Evolutionary conservation across 768 basidiomycete species (phyloP).

Genomic region (Lactarius pseudohatsudake): DNA sequence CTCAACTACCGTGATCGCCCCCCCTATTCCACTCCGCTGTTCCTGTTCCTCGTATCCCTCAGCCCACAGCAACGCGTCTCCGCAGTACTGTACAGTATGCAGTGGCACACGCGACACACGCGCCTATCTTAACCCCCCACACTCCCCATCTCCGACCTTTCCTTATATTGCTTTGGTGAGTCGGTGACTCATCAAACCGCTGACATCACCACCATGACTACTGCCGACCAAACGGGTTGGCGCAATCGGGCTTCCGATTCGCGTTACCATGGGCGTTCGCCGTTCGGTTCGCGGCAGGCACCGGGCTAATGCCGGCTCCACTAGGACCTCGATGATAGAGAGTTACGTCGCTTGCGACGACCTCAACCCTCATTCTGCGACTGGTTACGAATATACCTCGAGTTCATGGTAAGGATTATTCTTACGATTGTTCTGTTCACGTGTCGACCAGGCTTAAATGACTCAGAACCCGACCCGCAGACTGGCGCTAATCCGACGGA

Average conservation of each 20-base stretch:
- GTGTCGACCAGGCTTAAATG: no score
- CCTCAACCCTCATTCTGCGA: no score
- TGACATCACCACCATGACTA: not conserved
- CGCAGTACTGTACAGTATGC: not conserved
- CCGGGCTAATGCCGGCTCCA: no score
- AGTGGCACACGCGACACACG: not conserved
- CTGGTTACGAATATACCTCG: no score
- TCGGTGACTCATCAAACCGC: not conserved
- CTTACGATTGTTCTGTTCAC: no score
- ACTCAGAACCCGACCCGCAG: no score
- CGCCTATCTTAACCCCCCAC: not conserved
- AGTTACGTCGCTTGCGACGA: no score
- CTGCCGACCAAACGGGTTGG: not conserved
- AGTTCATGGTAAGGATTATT: no score
- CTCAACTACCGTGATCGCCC: not conserved
- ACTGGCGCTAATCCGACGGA: no score
- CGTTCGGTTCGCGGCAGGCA: no score
- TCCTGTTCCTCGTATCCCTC: conserved; percentile 3
- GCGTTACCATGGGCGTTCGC: not conserved
- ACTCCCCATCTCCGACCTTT: not conserved
- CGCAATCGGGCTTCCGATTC: not conserved
- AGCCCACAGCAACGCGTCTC: not conserved
- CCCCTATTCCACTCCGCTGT: not conserved
- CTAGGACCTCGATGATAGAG: no score
- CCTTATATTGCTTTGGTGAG: not conserved